phyloP scores from a whole-genome alignment of 768 basidiomycete species.

The Rhizopogon vinicolor region DNA sequence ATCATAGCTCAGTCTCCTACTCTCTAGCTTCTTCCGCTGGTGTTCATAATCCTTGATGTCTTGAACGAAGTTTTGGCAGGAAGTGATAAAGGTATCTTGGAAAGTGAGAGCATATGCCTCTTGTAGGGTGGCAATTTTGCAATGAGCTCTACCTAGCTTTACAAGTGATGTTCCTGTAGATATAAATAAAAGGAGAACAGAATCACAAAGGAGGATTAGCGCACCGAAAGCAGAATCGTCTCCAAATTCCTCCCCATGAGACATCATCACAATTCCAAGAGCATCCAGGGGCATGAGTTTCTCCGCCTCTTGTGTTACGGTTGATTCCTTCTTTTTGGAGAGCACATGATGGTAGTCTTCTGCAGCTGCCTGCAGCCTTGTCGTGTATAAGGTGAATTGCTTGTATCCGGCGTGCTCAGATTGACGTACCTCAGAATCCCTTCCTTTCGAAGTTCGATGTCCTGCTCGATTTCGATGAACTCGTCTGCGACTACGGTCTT shows the following conservation, averaged over 20 bases:
- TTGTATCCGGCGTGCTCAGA: background rate
- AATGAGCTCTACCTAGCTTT: conserved; percentile 77
- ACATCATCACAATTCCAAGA: conserved; percentile 82
- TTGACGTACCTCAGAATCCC: conserved; percentile 64
- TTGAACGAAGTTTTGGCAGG: conserved; percentile 59
- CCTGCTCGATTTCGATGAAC: conserved; percentile 75
- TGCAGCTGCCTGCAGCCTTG: conserved; percentile 69
- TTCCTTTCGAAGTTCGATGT: conserved; percentile 75
- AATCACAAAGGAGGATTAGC: conserved; percentile 11
- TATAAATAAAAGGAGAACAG: background rate
- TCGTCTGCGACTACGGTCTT: conserved; percentile 77
- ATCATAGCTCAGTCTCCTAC: conserved; percentile 73
- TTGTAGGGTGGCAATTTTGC: conserved; percentile 80
- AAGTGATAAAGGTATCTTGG: conserved; percentile 66
- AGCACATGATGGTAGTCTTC: conserved; percentile 64
- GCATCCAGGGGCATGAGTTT: conserved; percentile 76
- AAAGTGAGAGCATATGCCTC: conserved; percentile 74
- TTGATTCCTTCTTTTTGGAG: conserved; percentile 74
- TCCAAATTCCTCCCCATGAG: conserved; percentile 79
- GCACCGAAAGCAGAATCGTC: conserved; percentile 70
- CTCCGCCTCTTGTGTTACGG: conserved; percentile 53
- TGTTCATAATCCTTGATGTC: conserved; percentile 82
- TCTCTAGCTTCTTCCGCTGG: conserved; percentile 83
- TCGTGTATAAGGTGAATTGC: background rate
- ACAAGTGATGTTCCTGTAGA: conserved; percentile 63